Base-by-base conservation (phyloP, 2,329 filamentous ascomycete genomes). In the Juglanconis sp. region DNA sequence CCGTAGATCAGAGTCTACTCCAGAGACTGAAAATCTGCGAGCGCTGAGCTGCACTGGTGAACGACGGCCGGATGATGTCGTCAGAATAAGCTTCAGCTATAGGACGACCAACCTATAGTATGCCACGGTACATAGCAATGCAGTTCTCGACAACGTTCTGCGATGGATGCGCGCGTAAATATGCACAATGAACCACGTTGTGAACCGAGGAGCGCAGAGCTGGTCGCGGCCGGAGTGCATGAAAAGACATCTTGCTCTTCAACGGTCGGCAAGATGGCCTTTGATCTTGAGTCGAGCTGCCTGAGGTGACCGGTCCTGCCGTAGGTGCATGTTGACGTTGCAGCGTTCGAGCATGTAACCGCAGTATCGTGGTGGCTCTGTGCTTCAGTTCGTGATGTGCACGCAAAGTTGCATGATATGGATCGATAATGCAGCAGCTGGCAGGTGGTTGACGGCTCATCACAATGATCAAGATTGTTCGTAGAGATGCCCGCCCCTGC, bases 1-100 rank as follows among this genome's bases (percentile, higher is more conserved):
- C 36, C 46, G 46, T 36, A 10, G 38, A 42, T 42, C 10, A 1
- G 38, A 10, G n/a, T 11, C 11, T 7, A 15, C 38, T 42, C 4
- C 4, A 42, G 4, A 42, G 38, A 42, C 10, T 15, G 10, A 42
- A 13, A 11, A 15, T 42, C 10, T 42, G 38, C n/a, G 10, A 42
- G 38, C 38, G 8, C 35, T 11, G 8, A 38, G n/a, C 7, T 5
- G 38, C 38, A 24, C 6, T 24, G 17, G 3, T 7, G 44, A 24
- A 24, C 44, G 4, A 10, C 2, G 44, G 5, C 8, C 4, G 44
- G 17, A 49, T 51, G 46, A n/a, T 13, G 52, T 56, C 52, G 57
- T 60, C 46, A 51, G 52, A 36, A 55, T 56, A 60, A 56, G 52
- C 57, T 60, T 38, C 40, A 32, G 11, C 31, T 40, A 34, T 36